phyloP scores from a whole-genome alignment of 352 stramenopile species.

The Pythium plurisporium region DNA sequence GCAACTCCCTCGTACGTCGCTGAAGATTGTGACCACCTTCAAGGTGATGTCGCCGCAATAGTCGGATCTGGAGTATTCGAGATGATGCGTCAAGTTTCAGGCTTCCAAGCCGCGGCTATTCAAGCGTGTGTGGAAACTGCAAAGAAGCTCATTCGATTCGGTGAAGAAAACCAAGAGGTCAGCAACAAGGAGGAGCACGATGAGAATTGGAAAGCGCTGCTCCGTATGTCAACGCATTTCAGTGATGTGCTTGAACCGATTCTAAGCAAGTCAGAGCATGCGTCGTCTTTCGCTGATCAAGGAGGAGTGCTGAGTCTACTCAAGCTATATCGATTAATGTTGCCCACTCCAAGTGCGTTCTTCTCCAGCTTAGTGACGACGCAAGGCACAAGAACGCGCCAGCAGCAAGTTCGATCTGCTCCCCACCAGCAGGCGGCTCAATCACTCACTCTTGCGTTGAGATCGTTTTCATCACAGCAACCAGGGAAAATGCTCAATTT shows the following conservation, averaged over 20 bases:
- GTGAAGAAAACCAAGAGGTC: constrained; percentile 23
- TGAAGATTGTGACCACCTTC: constrained; percentile 85
- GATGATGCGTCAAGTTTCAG: constrained; percentile 93
- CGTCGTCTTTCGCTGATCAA: constrained; percentile 86
- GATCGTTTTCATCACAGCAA: constrained; percentile 86
- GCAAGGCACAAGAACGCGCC: background rate
- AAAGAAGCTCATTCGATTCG: constrained; percentile 87
- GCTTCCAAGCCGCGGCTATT: constrained; percentile 82
- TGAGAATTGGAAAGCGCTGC: constrained; percentile 33
- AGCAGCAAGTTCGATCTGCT: constrained; percentile 16
- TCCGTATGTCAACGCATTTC: constrained; percentile 77
- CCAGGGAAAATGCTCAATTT: constrained; percentile 73
- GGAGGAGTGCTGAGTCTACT: constrained; percentile 89
- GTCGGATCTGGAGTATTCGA: constrained; percentile 94
- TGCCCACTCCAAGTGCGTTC: constrained; percentile 79
- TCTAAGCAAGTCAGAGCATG: constrained; percentile 92
- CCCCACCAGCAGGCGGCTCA: constrained; percentile 89
- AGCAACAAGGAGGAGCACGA: background rate
- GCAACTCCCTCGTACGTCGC: constrained; percentile 85
- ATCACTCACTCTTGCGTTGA: constrained; percentile 84
- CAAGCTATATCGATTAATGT: constrained; percentile 84
- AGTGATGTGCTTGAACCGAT: constrained; percentile 93
- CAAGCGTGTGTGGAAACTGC: constrained; percentile 86
- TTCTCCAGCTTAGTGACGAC: constrained; percentile 47
- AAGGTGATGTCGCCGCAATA: constrained; percentile 91